Evolutionary conservation across 2,329 filamentous ascomycete genomes (phyloP), one percentile per base, ranked within the genome.

Genomic region (Ophiostoma ulmi): DNA sequence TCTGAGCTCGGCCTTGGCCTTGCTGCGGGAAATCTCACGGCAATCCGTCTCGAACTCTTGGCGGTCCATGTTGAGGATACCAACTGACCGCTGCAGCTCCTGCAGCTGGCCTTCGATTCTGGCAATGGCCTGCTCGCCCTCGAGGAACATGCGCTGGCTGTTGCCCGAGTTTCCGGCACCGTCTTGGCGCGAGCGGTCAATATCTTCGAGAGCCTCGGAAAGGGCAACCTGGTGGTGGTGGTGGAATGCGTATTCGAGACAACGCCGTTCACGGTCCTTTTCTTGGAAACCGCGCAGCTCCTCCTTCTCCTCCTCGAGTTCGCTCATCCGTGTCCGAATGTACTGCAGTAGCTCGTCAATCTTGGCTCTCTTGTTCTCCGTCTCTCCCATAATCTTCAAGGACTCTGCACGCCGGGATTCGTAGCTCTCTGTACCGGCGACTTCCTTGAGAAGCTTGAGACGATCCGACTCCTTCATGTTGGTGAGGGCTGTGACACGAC

Each of bases 401-500:
- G 93, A 97, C 79, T 99, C 94, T 38, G 92, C 87, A 73, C 96
- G 89, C 71, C 94, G 90, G 69, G 92, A 91, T 80, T 99, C 95
- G 80, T 99, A 99, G 64, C 97, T 93, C 77, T 97, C 93, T 8
- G 95, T 99, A 73, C 95, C 95, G 0, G 95, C 95, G n/a, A 99
- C 95, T 78, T 98, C 95, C 80, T 99, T 99, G 73, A 99, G 82
- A 72, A 99, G 83, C 75, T 91, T 94, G 73, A 99, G 82, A 69
- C 95, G 88, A 79, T 97, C 94, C 0, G 90, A 89, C 79, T 99
- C 95, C 80, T 97, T 97, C 95, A 99, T 99, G 79, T 98, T 99
- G 64, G 95, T 99, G 77, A 99, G 84, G 35, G 93, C 90, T 0
- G 95, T 98, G 72, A 99, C 94, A 77, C 95, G 93, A 70, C 95